Base-by-base conservation (phyloP, 1,284 basidiomycete species). In the Somion occarium region DNA sequence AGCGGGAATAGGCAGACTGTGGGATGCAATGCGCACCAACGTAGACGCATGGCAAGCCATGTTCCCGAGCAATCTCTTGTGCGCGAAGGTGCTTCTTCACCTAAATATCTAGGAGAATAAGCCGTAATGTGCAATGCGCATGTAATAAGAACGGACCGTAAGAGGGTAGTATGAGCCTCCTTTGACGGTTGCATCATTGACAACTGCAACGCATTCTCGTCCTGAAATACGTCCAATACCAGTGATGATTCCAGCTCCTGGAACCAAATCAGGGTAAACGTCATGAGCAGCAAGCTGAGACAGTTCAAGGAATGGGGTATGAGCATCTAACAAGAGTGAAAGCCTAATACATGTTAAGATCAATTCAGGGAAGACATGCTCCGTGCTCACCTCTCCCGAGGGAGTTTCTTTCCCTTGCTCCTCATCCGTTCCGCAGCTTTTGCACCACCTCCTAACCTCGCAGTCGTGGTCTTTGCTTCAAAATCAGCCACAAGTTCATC, bases 1-100 rank as follows among this genome's bases (percentile, higher is more conserved):
- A n/a, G n/a, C n/a, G n/a, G n/a, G n/a, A n/a, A n/a, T n/a, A n/a
- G n/a, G n/a, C n/a, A n/a, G n/a, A n/a, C n/a, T n/a, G n/a, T n/a
- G n/a, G n/a, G n/a, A n/a, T n/a, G n/a, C n/a, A n/a, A n/a, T 3
- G 55, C 74, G 51, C 62, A 92, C 91, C 91, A 53, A 97, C 78
- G 68, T 98, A 98, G 46, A 98, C 82, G 66, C 94, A 97, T 2
- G 94, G 94, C 42, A 98, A 70, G 2, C 85, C 80, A 66, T 97
- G 90, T 70, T 97, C 93, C 53, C 85, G 75, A 12, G 94, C 94
- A 57, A 98, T 87, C 66, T 95, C 90, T 66, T 98, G 95, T 0
- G 94, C 94, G 38, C 94, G 82, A 20, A 98, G 72, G 64, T 98
- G 94, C 69, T 98, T 98, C 82, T 97, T 98, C 58, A 94, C 89